A percentile compares a stretch with the other conserved stretches of the same genome.
Evolutionary conservation across 495 filamentous ascomycete genomes (phyloP).

Genomic region (Aspergillus sparsus): DNA sequence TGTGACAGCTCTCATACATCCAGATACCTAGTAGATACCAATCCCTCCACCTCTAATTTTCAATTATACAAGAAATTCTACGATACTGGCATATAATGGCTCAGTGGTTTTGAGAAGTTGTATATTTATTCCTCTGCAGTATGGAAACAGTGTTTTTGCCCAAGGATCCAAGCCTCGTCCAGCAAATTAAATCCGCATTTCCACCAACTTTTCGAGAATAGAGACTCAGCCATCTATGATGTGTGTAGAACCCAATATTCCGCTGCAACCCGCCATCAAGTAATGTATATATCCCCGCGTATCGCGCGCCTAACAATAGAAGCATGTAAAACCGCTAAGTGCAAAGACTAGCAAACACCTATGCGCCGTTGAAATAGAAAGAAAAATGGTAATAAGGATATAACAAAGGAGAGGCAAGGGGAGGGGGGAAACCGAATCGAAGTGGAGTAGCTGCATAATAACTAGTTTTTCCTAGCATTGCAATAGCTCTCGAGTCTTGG

Average conservation of each 20-base stretch:
- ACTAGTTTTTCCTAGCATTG: not conserved
- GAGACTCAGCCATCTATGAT: constrained; percentile 30
- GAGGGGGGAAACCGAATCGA: constrained; percentile 12
- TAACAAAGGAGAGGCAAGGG: constrained; percentile 21
- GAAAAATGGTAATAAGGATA: constrained; percentile 24
- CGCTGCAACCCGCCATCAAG: constrained; percentile 17
- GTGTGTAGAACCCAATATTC: constrained; percentile 16
- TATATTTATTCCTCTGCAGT: too few relatives aligned
- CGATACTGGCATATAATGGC: too few relatives aligned
- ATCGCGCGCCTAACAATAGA: constrained; percentile 30
- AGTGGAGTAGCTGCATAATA: not conserved
- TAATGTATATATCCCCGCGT: constrained; percentile 25
- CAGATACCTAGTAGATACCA: not conserved
- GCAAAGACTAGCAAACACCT: constrained; percentile 41
- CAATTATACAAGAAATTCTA: too few relatives aligned
- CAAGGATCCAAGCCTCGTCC: constrained; percentile 9
- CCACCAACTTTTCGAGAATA: constrained; percentile 25
- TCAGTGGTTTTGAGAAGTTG: too few relatives aligned
- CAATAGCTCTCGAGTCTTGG: not conserved
- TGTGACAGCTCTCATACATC: constrained; percentile 1
- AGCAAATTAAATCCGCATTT: constrained; percentile 11
- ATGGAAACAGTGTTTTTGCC: not conserved
- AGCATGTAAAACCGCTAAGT: constrained; percentile 34
- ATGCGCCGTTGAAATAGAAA: constrained; percentile 36
- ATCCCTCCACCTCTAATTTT: not conserved